Evolutionary conservation across 176 grass and related monocot genomes (phyloP).

Genomic region (Raddia guianensis): DNA sequence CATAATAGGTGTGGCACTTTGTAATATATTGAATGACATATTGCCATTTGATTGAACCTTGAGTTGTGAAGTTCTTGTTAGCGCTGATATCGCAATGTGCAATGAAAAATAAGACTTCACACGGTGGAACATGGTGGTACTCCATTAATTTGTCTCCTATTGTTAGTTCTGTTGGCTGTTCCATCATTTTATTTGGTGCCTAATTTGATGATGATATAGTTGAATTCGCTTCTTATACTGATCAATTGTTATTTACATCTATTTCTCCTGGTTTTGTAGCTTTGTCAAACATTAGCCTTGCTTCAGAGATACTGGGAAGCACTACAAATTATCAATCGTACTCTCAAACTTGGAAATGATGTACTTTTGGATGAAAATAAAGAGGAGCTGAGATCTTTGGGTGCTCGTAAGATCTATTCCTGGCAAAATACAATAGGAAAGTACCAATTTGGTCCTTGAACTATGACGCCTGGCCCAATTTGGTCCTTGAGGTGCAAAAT

Average conservation of each 20-base stretch:
- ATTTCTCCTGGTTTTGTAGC: slow-evolving; percentile 50
- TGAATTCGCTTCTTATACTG: neutral
- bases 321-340: slow-evolving; percentile 79
- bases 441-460: no score
- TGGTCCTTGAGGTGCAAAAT: no score
- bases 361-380: slow-evolving; percentile 56
- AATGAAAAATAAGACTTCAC: neutral
- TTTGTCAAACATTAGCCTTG: slow-evolving; percentile 78
- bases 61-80: neutral
- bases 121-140: neutral
- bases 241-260: neutral
- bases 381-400: slow-evolving; percentile 79
- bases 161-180: neutral
- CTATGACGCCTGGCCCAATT: no score
- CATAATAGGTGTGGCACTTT: neutral
- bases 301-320: slow-evolving; percentile 78
- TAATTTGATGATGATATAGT: neutral
- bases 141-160: neutral
- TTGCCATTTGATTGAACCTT: neutral
- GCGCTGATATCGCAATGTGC: neutral
- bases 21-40: neutral
- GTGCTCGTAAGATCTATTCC: slow-evolving; percentile 69
- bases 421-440: neutral
- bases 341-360: slow-evolving; percentile 83
- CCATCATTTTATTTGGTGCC: neutral